Percentiles rank a stretch among this genome's conserved stretches.
Conservation (phyloP, 1,139 yeast species). For the Debaryomyces nepalensis region DNA sequence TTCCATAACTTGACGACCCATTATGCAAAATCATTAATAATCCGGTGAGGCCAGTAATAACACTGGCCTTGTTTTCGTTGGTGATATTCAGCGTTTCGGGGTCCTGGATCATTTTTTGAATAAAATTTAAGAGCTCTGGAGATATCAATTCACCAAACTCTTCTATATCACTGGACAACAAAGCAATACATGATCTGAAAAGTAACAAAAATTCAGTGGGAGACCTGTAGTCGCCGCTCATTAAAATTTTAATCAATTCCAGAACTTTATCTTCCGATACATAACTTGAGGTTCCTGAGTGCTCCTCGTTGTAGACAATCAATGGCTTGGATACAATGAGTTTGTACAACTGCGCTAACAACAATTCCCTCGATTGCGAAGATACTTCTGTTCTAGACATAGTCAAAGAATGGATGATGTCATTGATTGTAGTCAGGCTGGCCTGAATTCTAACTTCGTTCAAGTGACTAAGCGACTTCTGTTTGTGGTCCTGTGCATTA, state of each 20-base stretch:
- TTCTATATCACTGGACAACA: constrained; percentile 53
- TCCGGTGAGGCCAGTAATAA: constrained; percentile 50
- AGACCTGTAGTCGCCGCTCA: constrained; percentile 42
- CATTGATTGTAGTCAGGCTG: constrained; percentile 44
- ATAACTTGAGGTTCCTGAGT: constrained; percentile 35
- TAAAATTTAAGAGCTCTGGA: constrained; percentile 40
- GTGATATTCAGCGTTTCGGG: constrained; percentile 39
- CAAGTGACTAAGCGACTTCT: constrained; percentile 36
- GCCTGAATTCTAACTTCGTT: constrained; percentile 44
- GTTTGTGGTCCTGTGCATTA: constrained; percentile 31
- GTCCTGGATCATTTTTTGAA: constrained; percentile 40
- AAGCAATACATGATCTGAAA: constrained; percentile 46
- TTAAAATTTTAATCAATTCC: constrained; percentile 38
- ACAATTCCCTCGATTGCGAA: constrained; percentile 52
- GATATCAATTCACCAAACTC: constrained; percentile 54
- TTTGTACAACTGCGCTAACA: constrained; percentile 56
- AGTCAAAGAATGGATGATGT: constrained; percentile 44
- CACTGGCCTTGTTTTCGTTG: constrained; percentile 44
- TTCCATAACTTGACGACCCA: constrained; percentile 55
- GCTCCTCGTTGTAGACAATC: constrained; percentile 42
- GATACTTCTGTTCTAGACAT: constrained; percentile 51
- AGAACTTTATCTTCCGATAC: constrained; percentile 44
- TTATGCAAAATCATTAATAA: constrained; percentile 50
- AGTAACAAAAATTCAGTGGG: constrained; percentile 49
- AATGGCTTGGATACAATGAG: constrained; percentile 51